phyloP scores from a whole-genome alignment of 2,329 filamentous ascomycete species.

The Trichophyton simii region DNA sequence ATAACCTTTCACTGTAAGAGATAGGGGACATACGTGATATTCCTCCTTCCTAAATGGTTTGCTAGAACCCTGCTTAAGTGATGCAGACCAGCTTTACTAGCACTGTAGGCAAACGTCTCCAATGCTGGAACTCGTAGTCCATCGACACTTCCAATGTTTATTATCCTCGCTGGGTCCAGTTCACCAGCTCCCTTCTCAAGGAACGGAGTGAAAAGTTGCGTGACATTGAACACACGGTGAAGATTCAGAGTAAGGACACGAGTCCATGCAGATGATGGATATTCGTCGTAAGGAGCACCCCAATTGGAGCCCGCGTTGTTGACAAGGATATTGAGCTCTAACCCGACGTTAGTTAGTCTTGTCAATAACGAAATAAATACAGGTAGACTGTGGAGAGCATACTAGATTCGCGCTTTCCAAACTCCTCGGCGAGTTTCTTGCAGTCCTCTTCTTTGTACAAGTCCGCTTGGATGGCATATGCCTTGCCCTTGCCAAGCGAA shows the following conservation, averaged over 20 bases:
- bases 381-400: constrained; percentile 25
- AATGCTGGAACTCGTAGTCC: constrained; percentile 41
- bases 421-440: constrained; percentile 36
- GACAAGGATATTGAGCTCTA: constrained; percentile 37
- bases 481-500: constrained; percentile 40
- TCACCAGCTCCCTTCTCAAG: constrained; percentile 36
- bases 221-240: constrained; percentile 40
- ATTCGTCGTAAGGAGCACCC: constrained; percentile 46
- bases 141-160: constrained; percentile 44
- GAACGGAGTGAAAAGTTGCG: constrained; percentile 36
- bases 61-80: constrained; percentile 42
- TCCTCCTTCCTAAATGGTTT: constrained; percentile 39
- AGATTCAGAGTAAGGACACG: constrained; percentile 45
- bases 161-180: constrained; percentile 36
- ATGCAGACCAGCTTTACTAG: constrained; percentile 42
- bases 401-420: constrained; percentile 41
- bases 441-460: constrained; percentile 42
- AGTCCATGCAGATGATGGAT: constrained; percentile 46
- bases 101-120: constrained; percentile 43
- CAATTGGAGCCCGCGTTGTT: constrained; percentile 45
- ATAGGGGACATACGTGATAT: constrained; percentile 38
- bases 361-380: not conserved
- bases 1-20: constrained; percentile 46
- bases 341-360: constrained; percentile 38
- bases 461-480: constrained; percentile 39